phyloP scores from a whole-genome alignment of 192 early-diverging fungal genomes.

The Podila clonocystis region DNA sequence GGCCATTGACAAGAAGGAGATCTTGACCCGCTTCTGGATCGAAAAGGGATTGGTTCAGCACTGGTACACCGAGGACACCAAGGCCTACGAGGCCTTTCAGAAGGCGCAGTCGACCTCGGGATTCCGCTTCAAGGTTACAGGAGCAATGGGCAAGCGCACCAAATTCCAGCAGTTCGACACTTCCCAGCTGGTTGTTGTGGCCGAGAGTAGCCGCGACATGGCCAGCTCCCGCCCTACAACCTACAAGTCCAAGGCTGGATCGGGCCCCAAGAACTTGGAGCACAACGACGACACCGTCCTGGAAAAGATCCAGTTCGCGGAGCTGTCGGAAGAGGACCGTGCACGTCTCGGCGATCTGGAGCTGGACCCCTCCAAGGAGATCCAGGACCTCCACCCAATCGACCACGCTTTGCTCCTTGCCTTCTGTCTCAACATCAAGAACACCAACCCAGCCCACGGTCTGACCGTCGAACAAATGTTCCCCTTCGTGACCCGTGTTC shows the following conservation, averaged over 20 bases:
- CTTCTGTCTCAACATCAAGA: slow-evolving; percentile 92
- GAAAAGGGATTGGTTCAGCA: slow-evolving; percentile 85
- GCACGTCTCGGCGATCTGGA: slow-evolving; percentile 48
- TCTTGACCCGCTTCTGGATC: slow-evolving; percentile 73
- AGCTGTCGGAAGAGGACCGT: slow-evolving; percentile 56
- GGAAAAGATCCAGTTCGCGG: slow-evolving; percentile 79
- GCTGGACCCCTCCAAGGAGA: slow-evolving; percentile 59
- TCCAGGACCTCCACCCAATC: slow-evolving; percentile 73
- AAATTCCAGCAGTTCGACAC: slow-evolving; percentile 92
- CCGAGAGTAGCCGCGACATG: slow-evolving; percentile 72
- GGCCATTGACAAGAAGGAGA: slow-evolving; percentile 47
- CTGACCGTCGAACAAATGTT: slow-evolving; percentile 96
- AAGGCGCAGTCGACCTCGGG: slow-evolving; percentile 83
- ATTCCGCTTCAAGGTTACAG: slow-evolving; percentile 88
- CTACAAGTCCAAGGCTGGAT: slow-evolving; percentile 28
- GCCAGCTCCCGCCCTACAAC: slow-evolving; percentile 29
- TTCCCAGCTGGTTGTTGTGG: slow-evolving; percentile 91
- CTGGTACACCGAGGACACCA: slow-evolving; percentile 78
- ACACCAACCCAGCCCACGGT: slow-evolving; percentile 93
- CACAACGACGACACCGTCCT: slow-evolving; percentile 94
- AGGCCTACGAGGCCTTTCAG: slow-evolving; percentile 69
- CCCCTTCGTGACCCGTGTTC: slow-evolving; percentile 90
- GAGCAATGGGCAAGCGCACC: slow-evolving; percentile 90
- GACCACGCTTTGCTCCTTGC: slow-evolving; percentile 94
- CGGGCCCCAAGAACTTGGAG: slow-evolving; percentile 75